A percentile compares a stretch with the other conserved stretches of the same genome.
Evolutionary conservation across 192 early-diverging fungal species (phyloP).

Genomic region (Umbelopsis sp.): DNA sequence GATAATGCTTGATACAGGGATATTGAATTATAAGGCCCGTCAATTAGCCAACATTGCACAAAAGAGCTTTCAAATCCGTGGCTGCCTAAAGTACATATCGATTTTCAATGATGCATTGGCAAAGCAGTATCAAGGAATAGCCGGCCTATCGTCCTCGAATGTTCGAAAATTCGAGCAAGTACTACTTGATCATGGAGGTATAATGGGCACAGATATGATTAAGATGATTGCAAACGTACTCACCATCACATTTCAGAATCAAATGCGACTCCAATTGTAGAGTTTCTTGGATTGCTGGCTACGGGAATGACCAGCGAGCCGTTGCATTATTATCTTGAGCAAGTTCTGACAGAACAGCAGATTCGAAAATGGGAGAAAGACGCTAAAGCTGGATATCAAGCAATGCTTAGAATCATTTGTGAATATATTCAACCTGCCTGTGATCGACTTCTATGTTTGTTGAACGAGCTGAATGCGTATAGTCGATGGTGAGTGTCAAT

Average conservation of each 20-base stretch:
- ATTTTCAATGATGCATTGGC: slow-evolving; percentile 12
- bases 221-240: background rate
- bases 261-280: slow-evolving; percentile 21
- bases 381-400: slow-evolving; percentile 17
- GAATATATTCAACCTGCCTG: slow-evolving; percentile 31
- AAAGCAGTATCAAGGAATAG: slow-evolving; percentile 16
- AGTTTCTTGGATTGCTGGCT: slow-evolving; percentile 29
- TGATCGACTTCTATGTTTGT: slow-evolving; percentile 16
- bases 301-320: slow-evolving; percentile 23
- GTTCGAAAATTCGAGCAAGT: slow-evolving; percentile 11
- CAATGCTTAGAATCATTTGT: slow-evolving; percentile 24
- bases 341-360: slow-evolving; percentile 26
- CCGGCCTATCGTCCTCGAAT: slow-evolving; percentile 13
- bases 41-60: slow-evolving; percentile 20
- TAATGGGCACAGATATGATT: background rate
- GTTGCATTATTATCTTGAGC: slow-evolving; percentile 23
- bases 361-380: slow-evolving; percentile 30
- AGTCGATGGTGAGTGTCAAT: slow-evolving; percentile 14
- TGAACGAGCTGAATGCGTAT: slow-evolving; percentile 28
- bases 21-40: background rate
- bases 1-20: slow-evolving; percentile 18
- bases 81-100: slow-evolving; percentile 23
- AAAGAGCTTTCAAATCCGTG: slow-evolving; percentile 20
- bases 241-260: background rate
- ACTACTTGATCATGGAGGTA: slow-evolving; percentile 22